Percentiles rank a stretch among this genome's conserved stretches.
Conservation (phyloP, 495 filamentous ascomycete species). For the Thermochaetoides thermophila region DNA sequence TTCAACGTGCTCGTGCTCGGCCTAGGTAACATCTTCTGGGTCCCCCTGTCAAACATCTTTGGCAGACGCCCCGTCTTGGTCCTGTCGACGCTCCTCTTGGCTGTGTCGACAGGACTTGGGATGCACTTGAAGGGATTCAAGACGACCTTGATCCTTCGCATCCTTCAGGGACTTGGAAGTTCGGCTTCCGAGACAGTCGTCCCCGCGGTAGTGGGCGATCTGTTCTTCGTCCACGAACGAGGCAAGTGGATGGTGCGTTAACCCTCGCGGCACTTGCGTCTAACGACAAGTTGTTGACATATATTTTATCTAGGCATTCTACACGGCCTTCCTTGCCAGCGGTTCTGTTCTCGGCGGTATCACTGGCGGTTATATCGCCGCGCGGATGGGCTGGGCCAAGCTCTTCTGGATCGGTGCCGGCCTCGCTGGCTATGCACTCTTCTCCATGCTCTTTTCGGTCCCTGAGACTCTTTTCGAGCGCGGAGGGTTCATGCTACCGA, state of each 20-base stretch:
- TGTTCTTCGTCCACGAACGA: conserved; percentile 37
- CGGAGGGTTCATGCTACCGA: conserved; percentile 5
- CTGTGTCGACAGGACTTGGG: conserved; percentile 33
- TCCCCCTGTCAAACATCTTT: conserved; percentile 41
- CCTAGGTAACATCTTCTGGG: conserved; percentile 29
- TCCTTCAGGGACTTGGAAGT: conserved; percentile 39
- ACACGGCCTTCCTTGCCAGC: conserved; percentile 35
- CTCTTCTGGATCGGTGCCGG: conserved; percentile 33
- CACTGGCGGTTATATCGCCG: conserved; percentile 33
- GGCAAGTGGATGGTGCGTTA: conserved; percentile 30
- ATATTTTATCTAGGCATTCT: conserved; percentile 27
- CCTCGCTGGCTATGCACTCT: conserved; percentile 12
- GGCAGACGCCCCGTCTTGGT: conserved; percentile 41
- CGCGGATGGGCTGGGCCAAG: conserved; percentile 26
- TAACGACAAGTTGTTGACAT: too few species aligned
- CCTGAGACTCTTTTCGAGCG: conserved; percentile 41
- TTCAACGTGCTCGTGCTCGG: conserved; percentile 16
- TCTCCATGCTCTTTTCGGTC: conserved; percentile 31
- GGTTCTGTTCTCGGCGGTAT: conserved; percentile 35
- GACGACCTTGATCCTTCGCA: conserved; percentile 29
- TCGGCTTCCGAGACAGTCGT: conserved; percentile 39
- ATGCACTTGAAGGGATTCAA: conserved; percentile 27
- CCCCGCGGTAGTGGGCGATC: conserved; percentile 38
- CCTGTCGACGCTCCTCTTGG: conserved; percentile 29
- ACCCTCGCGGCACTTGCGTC: neutral